Percentiles rank a stretch among this genome's conserved stretches.
Conservation (phyloP, 805 yeast genomes). For the Grigorovia transvaalensis region DNA sequence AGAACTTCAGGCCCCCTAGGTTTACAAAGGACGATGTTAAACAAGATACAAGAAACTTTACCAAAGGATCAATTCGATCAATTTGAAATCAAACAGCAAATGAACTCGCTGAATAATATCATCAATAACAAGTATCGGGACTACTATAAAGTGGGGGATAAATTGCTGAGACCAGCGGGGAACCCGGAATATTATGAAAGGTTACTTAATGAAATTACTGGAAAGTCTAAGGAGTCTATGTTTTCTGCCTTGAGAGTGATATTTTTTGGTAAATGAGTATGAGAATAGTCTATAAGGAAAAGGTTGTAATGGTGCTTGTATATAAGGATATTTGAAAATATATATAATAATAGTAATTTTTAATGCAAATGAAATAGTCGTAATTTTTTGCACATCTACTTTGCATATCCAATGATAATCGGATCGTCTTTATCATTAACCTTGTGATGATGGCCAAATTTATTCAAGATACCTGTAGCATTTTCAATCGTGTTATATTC, state of each 20-base stretch:
- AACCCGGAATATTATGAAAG: conserved; percentile 71
- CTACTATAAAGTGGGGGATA: conserved; percentile 55
- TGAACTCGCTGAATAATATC: conserved; percentile 45
- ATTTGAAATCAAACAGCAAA: conserved; percentile 42
- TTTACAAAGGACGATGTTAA: conserved; percentile 37
- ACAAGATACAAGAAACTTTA: conserved; percentile 32
- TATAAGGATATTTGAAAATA: neutral
- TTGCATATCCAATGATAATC: conserved; percentile 25
- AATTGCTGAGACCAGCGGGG: conserved; percentile 70
- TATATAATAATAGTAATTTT: neutral
- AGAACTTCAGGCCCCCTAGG: conserved; percentile 33
- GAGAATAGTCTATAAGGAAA: neutral
- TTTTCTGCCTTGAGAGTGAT: conserved; percentile 63
- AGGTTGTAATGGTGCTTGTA: neutral
- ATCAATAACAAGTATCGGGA: conserved; percentile 51
- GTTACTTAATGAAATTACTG: conserved; percentile 57
- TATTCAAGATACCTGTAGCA: conserved; percentile 30
- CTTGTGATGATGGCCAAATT: conserved; percentile 9
- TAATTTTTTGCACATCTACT: conserved; percentile 2
- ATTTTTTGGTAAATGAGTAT: conserved; percentile 50
- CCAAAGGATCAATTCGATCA: conserved; percentile 43
- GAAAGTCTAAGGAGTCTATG: conserved; percentile 58
- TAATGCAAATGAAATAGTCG: neutral
- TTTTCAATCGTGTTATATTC: conserved; percentile 53
- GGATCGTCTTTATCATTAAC: conserved; percentile 6